A percentile compares a stretch with the other conserved stretches of the same genome.
Conservation (phyloP, 2,329 filamentous ascomycete genomes). For the Acarospora socialis region DNA sequence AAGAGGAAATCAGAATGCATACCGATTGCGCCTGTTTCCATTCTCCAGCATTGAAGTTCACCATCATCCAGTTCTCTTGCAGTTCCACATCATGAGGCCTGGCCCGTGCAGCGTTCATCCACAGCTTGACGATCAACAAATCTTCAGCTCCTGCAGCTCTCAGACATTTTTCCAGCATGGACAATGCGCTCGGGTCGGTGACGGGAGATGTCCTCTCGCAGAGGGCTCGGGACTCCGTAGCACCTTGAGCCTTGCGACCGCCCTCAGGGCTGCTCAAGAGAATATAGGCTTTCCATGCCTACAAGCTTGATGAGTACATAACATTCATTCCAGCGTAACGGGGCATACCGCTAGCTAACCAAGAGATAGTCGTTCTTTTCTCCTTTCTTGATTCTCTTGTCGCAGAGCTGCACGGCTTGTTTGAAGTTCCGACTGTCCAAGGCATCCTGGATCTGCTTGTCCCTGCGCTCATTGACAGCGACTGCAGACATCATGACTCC, state of each 20-base stretch:
- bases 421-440: conserved; percentile 34
- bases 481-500: conserved; percentile 22
- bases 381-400: conserved; percentile 42
- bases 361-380: conserved; percentile 30
- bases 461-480: conserved; percentile 29
- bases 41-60: conserved; percentile 26
- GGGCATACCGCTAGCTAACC: conserved; percentile 16
- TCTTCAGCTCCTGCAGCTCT: conserved; percentile 22
- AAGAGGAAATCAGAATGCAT: too few relatives aligned
- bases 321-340: neutral
- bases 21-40: conserved; percentile 38
- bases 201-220: conserved; percentile 29
- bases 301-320: conserved; percentile 1
- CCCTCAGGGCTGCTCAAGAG: conserved; percentile 28
- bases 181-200: conserved; percentile 31
- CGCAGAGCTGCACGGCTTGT: conserved; percentile 34
- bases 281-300: conserved; percentile 32
- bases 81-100: conserved; percentile 30
- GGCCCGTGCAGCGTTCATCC: conserved; percentile 33
- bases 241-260: conserved; percentile 28
- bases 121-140: conserved; percentile 24
- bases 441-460: conserved; percentile 36
- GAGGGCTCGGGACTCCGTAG: conserved; percentile 28
- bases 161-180: conserved; percentile 28
- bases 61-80: conserved; percentile 31